These are phyloP conservation scores for Falciphora oryzae DNA, from an alignment of 2,329 filamentous ascomycete genomes.

Conservation along the genomic window DNA sequence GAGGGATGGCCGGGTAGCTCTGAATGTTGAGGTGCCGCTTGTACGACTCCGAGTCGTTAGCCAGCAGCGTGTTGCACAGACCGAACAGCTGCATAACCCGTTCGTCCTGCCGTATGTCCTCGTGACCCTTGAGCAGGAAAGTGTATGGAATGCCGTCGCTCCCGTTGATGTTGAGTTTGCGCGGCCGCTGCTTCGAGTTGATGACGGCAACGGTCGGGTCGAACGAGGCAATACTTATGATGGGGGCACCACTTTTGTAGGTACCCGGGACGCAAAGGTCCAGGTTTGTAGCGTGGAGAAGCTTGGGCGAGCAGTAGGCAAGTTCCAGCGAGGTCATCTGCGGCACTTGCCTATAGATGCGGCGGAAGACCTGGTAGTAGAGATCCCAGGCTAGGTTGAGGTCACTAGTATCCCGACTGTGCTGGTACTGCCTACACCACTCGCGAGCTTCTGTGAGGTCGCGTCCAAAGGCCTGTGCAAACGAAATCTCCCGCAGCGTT, in stretches of 20 bases:
- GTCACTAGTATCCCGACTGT: slow-evolving; percentile 85
- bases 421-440: slow-evolving; percentile 89
- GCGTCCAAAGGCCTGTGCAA: slow-evolving; percentile 93
- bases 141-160: slow-evolving; percentile 85
- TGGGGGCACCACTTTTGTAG: slow-evolving; percentile 70
- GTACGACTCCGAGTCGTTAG: slow-evolving; percentile 91
- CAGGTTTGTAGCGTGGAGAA: slow-evolving; percentile 78
- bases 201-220: slow-evolving; percentile 88
- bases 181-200: slow-evolving; percentile 91
- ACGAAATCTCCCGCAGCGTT: slow-evolving; percentile 92
- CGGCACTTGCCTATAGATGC: slow-evolving; percentile 87
- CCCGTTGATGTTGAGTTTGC: slow-evolving; percentile 81
- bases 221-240: slow-evolving; percentile 84
- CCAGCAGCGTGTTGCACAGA: slow-evolving; percentile 89
- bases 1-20: slow-evolving; percentile 89
- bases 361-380: slow-evolving; percentile 97
- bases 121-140: slow-evolving; percentile 95
- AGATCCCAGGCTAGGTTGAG: slow-evolving; percentile 98
- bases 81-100: slow-evolving; percentile 99
- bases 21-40: slow-evolving; percentile 97
- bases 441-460: slow-evolving; percentile 92
- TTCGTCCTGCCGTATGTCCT: slow-evolving; percentile 98
- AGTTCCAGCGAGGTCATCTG: slow-evolving; percentile 90
- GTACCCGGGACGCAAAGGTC: slow-evolving; percentile 95
- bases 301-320: slow-evolving; percentile 92